Conservation (phyloP, 768 basidiomycete species). For the Holtermannia corniformis region DNA sequence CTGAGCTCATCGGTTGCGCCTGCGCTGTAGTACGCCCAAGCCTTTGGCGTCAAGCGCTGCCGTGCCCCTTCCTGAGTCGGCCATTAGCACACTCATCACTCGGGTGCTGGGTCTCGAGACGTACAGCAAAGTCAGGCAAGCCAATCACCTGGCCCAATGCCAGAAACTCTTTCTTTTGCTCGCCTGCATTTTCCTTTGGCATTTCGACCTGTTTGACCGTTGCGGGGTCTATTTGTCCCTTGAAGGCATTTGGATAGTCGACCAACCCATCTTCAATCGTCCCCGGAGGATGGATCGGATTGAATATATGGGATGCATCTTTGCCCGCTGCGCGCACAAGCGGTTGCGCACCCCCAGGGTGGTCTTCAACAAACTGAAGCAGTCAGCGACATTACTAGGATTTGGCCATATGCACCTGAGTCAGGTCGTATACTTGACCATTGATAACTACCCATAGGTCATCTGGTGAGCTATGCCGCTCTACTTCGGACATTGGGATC, state of each 20-base stretch:
- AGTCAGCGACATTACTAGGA: no score
- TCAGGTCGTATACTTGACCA: constrained; percentile 39
- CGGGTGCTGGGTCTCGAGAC: constrained; percentile 4
- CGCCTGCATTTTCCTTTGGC: constrained; percentile 8
- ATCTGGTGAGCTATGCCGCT: constrained; percentile 31
- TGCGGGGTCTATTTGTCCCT: constrained; percentile 31
- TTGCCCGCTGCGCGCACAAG: constrained; percentile 34
- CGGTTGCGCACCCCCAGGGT: constrained; percentile 36
- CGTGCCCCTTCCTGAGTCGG: constrained; percentile 28
- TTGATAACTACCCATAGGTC: constrained; percentile 39
- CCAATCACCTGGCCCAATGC: constrained; percentile 36
- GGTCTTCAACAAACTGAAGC: constrained; percentile 32
- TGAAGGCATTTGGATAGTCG: constrained; percentile 8
- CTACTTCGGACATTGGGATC: constrained; percentile 37
- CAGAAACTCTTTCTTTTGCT: constrained; percentile 26
- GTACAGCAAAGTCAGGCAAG: constrained; percentile 38
- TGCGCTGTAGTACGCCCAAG: constrained; percentile 39
- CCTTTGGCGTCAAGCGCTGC: constrained; percentile 31
- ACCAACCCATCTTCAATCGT: constrained; percentile 37
- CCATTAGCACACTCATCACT: not conserved
- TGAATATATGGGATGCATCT: constrained; percentile 34
- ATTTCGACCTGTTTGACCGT: constrained; percentile 24
- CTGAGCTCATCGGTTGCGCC: constrained; percentile 40
- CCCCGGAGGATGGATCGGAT: constrained; percentile 40
- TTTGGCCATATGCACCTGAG: constrained; percentile 22